A percentile compares a stretch with the other conserved stretches of the same genome.
phyloP scores from a whole-genome alignment of 2,329 filamentous ascomycete genomes.

The Pseudogymnoascus sp. region DNA sequence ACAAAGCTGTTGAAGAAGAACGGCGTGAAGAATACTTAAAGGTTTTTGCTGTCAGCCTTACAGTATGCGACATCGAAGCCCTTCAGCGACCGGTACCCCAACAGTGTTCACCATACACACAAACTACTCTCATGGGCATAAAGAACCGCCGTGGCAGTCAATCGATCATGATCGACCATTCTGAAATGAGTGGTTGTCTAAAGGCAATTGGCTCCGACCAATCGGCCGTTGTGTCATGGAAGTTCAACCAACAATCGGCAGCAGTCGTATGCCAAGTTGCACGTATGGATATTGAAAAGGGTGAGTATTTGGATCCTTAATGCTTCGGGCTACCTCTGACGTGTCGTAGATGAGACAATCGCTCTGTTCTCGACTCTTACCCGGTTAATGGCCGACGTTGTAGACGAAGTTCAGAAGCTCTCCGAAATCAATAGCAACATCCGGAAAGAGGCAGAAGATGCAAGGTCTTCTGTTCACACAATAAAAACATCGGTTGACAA shows the following conservation, averaged over 20 bases:
- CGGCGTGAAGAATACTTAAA: slow-evolving; percentile 42
- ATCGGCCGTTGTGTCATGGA: slow-evolving; percentile 59
- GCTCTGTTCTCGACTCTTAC: slow-evolving; percentile 16
- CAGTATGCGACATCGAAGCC: slow-evolving; percentile 54
- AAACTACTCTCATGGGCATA: slow-evolving; percentile 28
- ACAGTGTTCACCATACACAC: slow-evolving; percentile 41
- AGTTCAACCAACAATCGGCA: slow-evolving; percentile 54
- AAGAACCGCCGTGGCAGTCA: slow-evolving; percentile 29
- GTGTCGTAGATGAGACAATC: slow-evolving; percentile 23
- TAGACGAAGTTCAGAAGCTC: background rate
- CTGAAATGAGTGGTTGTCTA: slow-evolving; percentile 43
- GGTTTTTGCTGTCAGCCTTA: slow-evolving; percentile 54
- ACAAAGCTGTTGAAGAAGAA: slow-evolving; percentile 25
- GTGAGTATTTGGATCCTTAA: slow-evolving; percentile 23
- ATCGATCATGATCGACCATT: slow-evolving; percentile 20
- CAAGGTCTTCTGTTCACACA: background rate
- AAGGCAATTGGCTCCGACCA: slow-evolving; percentile 44
- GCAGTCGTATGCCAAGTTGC: slow-evolving; percentile 56
- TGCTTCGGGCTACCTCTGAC: slow-evolving; percentile 13
- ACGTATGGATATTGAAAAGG: slow-evolving; percentile 50
- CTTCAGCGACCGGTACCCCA: slow-evolving; percentile 43
- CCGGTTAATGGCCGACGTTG: background rate
- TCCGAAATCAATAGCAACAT: background rate
- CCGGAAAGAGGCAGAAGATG: background rate
- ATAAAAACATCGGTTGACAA: background rate